These are phyloP conservation scores for Hygrophila difformis DNA, from an alignment of 257 asterid species.

Conservation along the genomic window DNA sequence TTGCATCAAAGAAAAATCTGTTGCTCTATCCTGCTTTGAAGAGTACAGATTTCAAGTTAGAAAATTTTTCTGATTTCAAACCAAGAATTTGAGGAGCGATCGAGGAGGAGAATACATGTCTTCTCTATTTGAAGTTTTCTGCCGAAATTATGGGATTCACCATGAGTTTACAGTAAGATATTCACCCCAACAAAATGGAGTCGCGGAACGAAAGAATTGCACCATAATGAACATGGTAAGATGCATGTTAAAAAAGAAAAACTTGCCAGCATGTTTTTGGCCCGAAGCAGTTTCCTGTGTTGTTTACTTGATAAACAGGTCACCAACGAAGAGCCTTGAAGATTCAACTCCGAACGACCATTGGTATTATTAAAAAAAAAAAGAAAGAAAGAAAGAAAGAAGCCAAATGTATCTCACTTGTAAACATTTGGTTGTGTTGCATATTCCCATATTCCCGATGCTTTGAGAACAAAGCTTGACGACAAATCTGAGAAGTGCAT, in stretches of 20 bases:
- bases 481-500: too few species aligned
- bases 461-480: not conserved
- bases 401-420: not conserved
- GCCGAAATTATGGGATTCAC: not conserved
- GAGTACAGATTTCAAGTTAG: not conserved
- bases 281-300: not conserved
- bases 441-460: not conserved
- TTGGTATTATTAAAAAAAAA: too few species aligned
- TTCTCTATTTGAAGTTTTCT: not conserved
- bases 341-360: not conserved
- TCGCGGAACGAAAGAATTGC: not conserved
- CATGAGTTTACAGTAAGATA: not conserved
- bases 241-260: not conserved
- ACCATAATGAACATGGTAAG: too few species aligned
- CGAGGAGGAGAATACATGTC: too few species aligned
- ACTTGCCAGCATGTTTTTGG: not conserved
- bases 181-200: not conserved
- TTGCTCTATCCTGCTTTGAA: too few species aligned
- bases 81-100: not conserved
- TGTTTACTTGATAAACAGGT: not conserved
- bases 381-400: too few species aligned
- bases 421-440: not conserved
- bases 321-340: not conserved
- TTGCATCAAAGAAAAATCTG: not conserved
- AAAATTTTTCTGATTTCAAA: not conserved